A percentile compares a stretch with the other conserved stretches of the same genome.
These are phyloP conservation scores for Pestalotiopsis sp. DNA, from an alignment of 2,329 filamentous ascomycete genomes.

Conservation along the genomic window DNA sequence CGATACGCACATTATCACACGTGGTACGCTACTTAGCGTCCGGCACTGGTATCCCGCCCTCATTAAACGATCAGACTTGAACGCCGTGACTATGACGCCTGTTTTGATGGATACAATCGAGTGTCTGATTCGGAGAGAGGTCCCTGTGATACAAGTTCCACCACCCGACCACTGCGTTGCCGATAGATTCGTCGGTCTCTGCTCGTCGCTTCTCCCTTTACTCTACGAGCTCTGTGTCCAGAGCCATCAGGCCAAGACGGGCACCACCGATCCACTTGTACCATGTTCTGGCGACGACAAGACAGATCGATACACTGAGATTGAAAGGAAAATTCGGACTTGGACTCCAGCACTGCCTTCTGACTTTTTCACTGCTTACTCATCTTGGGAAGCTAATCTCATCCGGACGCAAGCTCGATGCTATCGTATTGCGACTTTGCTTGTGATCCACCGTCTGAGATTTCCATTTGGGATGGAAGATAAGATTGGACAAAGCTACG, in stretches of 20 bases:
- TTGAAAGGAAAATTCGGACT: conserved; percentile 13
- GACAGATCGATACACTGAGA: conserved; percentile 12
- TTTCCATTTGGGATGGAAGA: conserved; percentile 34
- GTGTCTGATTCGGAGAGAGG: conserved; percentile 31
- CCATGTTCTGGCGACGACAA: neutral
- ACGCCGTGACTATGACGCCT: conserved; percentile 30
- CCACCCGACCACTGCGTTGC: conserved; percentile 24
- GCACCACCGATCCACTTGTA: neutral
- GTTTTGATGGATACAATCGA: conserved; percentile 35
- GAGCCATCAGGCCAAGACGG: conserved; percentile 23
- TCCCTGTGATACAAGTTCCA: conserved; percentile 31
- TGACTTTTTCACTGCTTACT: conserved; percentile 23
- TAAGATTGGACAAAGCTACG: conserved; percentile 2
- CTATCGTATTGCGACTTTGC: conserved; percentile 30
- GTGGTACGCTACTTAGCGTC: conserved; percentile 30
- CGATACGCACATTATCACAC: conserved; percentile 28
- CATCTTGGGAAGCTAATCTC: conserved; percentile 26
- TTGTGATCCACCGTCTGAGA: conserved; percentile 33
- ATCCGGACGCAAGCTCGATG: conserved; percentile 34
- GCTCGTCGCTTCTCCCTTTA: conserved; percentile 31
- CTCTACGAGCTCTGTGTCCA: conserved; percentile 34
- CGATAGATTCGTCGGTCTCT: conserved; percentile 33
- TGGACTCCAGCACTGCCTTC: conserved; percentile 17
- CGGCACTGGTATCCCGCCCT: conserved; percentile 30
- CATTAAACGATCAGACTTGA: conserved; percentile 26